Evolutionary conservation across 148 eudicot species (phyloP), one percentile per base, ranked within the genome.

Genomic region (Linanthus parryae): DNA sequence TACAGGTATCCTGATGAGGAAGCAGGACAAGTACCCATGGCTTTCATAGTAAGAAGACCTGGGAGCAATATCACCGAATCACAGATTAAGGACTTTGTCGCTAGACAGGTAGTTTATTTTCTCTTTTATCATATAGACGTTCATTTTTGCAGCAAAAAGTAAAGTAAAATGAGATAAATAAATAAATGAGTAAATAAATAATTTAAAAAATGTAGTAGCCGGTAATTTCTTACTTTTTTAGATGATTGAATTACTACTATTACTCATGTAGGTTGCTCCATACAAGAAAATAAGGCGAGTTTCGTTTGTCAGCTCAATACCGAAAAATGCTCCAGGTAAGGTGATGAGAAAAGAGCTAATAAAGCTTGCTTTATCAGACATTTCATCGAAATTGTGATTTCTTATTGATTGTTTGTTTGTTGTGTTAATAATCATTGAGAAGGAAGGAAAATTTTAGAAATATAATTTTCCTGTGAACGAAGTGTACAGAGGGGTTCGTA

Each of bases 231-330:
- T 20, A 2, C 12, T 8, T 9, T 15, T 8, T 21, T 0, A 20
- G 8, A 43, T n/a, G n/a, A n/a, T n/a, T n/a, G n/a, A n/a, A n/a
- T n/a, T n/a, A n/a, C n/a, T n/a, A n/a, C n/a, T n/a, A n/a, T n/a
- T n/a, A n/a, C n/a, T n/a, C 9, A 11, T 14, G 31, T 21, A 45
- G 50, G 50, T 45, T 24, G 50, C 50, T 23, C 50, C 50, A 9
- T 45, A 45, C 50, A 45, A 45, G 50, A 45, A 45, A 45, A 45
- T 45, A 24, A 14, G 50, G 17, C 31, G n/a, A n/a, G n/a, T n/a
- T n/a, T n/a, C n/a, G n/a, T n/a, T n/a, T n/a, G n/a, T n/a, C n/a
- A n/a, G n/a, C n/a, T 45, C 50, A 2, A 24, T 45, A 45, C 50
- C 50, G 16, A 45, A 12, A 25, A 45, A 21, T 13, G 15, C 50